Base-by-base conservation (phyloP, 441 rosid species). In the Gossypium schwendimanii region DNA sequence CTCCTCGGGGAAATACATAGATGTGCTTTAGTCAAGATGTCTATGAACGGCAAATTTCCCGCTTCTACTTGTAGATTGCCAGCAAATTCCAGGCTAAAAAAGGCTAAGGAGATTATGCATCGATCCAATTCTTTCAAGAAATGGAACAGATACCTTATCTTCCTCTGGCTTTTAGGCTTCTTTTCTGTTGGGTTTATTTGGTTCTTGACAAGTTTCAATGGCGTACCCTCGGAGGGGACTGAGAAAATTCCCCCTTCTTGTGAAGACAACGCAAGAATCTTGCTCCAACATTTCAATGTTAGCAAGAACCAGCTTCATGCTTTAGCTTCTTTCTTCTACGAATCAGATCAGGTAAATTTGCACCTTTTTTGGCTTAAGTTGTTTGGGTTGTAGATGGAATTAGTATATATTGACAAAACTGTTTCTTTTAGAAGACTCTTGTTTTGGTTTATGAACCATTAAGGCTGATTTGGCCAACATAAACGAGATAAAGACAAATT, bases 271-370 rank as follows among this genome's bases (percentile, higher is more conserved):
- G 85, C 76, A 69, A 76, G 72, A 69, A 76, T 83, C 74, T 79
- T 78, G 61, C 73, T 75, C 55, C 82, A 73, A 76, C 82, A 84
- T 75, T 11, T 72, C 76, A 89, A 89, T 73, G 80, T 86, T 55
- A 87, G 87, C 78, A 77, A 60, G 68, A 82, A 74, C 76, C 88
- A 84, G 73, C 79, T 84, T 79, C 81, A 77, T 76, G 84, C 75
- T 71, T 81, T 85, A 73, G 84, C 82, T 77, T 83, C 93, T 73
- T 71, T 86, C 39, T 87, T 90, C 81, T 79, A 81, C 45, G 89
- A 84, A 75, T 89, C 91, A 73, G 88, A 91, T 79, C 92, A 91
- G 98, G 98, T 91, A 68, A 77, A 41, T 21, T 62, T 28, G 52
- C 15, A 17, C 73, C 60, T 63, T 61, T 50, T 11, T 15, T 57